Percentiles rank a stretch among this genome's conserved stretches.
Evolutionary conservation across 257 asterid genomes (phyloP).

Genomic region (Solanum dulcamara): DNA sequence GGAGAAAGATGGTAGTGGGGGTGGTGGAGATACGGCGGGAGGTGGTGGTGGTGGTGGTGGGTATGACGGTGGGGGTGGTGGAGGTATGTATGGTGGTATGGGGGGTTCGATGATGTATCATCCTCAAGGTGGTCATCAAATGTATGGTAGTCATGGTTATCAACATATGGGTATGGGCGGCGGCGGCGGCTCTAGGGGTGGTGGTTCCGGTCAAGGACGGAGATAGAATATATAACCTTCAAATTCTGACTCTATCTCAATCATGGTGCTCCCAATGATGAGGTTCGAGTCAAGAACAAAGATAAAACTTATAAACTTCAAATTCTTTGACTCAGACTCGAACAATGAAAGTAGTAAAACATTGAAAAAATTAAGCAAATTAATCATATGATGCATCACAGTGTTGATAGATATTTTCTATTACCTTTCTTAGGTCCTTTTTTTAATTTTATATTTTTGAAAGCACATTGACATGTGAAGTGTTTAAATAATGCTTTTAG

Average conservation of each 20-base stretch:
- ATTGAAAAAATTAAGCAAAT: neutral
- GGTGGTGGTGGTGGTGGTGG: neutral
- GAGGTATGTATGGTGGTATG: neutral
- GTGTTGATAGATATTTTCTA: neutral
- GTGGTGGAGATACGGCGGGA: neutral
- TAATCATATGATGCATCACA: neutral
- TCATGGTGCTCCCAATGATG: too few relatives aligned
- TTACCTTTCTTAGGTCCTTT: neutral
- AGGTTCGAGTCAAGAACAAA: neutral
- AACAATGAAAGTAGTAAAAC: too few relatives aligned
- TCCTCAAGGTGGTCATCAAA: constrained; percentile 1
- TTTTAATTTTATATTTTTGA: neutral
- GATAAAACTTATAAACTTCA: neutral
- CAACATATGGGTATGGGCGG: neutral
- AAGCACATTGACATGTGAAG: neutral
- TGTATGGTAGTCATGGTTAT: neutral
- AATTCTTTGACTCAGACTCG: neutral
- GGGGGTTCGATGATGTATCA: neutral
- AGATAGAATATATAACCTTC: neutral
- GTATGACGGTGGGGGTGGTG: neutral
- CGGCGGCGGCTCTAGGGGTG: neutral
- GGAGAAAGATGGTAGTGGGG: neutral
- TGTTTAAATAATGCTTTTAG: neutral
- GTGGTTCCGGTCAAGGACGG: neutral
- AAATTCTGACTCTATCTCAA: neutral